Percentiles rank a stretch among this genome's conserved stretches.
phyloP scores from a whole-genome alignment of 2,329 filamentous ascomycete genomes.

The Sporothrix protearum region DNA sequence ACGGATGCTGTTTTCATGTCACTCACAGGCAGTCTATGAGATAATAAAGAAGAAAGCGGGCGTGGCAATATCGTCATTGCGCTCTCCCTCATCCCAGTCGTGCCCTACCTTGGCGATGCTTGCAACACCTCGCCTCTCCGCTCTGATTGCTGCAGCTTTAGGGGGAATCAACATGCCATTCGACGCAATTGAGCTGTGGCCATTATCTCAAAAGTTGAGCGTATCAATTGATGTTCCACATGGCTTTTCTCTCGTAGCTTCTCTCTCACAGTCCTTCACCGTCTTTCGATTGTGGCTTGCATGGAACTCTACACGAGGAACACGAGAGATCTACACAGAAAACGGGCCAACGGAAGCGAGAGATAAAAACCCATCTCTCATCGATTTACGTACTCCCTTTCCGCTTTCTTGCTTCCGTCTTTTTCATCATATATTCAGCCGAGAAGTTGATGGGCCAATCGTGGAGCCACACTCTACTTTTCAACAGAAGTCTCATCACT shows the following conservation, averaged over 20 bases:
- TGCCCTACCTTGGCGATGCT: neutral
- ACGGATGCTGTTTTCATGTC: neutral
- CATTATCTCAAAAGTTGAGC: neutral
- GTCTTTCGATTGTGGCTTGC: neutral
- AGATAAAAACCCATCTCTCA: too few species aligned
- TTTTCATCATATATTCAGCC: neutral
- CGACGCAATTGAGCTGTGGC: neutral
- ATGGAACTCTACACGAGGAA: neutral
- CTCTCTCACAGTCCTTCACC: neutral
- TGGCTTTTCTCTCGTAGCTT: neutral
- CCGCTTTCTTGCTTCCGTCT: neutral
- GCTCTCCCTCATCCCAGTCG: neutral
- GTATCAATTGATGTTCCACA: too few species aligned
- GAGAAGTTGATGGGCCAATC: neutral
- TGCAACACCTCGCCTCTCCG: neutral
- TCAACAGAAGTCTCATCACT: neutral
- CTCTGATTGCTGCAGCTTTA: neutral
- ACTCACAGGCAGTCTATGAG: neutral
- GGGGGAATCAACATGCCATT: neutral
- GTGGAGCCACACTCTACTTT: neutral
- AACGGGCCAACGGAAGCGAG: conserved; percentile 4
- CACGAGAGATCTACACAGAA: neutral
- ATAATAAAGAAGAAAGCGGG: neutral
- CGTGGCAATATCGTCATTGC: neutral
- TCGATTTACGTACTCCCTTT: too few species aligned